Percentiles rank a stretch among this genome's conserved stretches.
phyloP scores from a whole-genome alignment of 192 early-diverging fungal genomes.

The Backusella australiensis region DNA sequence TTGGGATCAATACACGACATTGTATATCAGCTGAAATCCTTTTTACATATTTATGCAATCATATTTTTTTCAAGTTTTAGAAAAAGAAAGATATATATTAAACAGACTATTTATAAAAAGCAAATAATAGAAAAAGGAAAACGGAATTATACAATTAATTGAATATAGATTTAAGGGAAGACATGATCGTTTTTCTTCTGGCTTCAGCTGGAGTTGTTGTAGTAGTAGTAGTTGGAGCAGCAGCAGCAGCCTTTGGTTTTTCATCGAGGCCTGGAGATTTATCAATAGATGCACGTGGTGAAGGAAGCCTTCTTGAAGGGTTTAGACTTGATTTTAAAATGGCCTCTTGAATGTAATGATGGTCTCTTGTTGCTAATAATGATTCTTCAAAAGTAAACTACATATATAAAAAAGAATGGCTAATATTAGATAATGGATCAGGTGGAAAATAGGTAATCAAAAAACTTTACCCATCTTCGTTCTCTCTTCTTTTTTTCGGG shows the following conservation, averaged over 20 bases:
- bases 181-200: not conserved
- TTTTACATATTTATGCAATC: not conserved
- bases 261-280: not conserved
- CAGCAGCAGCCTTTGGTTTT: not conserved
- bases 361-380: conserved; percentile 13
- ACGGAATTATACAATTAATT: not conserved
- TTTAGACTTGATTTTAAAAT: conserved; percentile 23
- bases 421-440: not conserved
- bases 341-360: conserved; percentile 24
- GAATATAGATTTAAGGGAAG: conserved; percentile 1
- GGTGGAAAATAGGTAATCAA: not conserved
- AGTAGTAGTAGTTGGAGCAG: not conserved
- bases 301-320: conserved; percentile 8
- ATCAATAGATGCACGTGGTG: conserved; percentile 3
- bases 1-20: not conserved
- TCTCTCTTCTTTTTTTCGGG: conserved; percentile 49
- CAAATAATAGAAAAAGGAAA: not conserved
- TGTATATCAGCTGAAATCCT: not conserved
- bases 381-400: conserved; percentile 34
- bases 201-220: not conserved
- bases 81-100: not conserved
- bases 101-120: too few relatives aligned
- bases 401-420: not conserved
- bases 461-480: conserved; percentile 30
- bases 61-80: not conserved